phyloP scores from a whole-genome alignment of 306 rosid species.

The Trifolium dubium region DNA sequence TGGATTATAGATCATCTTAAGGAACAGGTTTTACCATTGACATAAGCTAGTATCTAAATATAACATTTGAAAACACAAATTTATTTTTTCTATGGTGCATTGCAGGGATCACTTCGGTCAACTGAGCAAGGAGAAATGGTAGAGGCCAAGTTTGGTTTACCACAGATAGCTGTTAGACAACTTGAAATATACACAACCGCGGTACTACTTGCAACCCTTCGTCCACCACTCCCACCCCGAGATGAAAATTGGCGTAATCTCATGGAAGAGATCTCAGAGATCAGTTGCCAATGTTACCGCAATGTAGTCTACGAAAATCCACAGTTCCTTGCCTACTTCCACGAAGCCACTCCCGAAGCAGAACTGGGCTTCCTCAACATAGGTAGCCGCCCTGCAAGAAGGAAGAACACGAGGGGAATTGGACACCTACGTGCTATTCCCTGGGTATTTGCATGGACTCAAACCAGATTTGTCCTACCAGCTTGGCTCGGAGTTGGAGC shows the following conservation, averaged over 20 bases:
- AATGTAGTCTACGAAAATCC: conserved; percentile 83
- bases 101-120: conserved; percentile 84
- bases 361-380: conserved; percentile 97
- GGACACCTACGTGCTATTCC: conserved; percentile 96
- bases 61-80: conserved; percentile 6
- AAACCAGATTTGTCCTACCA: conserved; percentile 92
- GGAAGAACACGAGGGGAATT: conserved; percentile 73
- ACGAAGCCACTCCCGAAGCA: conserved; percentile 95
- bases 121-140: conserved; percentile 99
- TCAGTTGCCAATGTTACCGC: conserved; percentile 80
- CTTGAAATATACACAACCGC: conserved; percentile 95
- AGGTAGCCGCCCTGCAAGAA: conserved; percentile 91
- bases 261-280: conserved; percentile 90
- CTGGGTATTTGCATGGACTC: conserved; percentile 98
- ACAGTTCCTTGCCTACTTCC: conserved; percentile 83
- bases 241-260: conserved; percentile 85
- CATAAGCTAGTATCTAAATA: neutral
- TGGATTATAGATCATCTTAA: conserved; percentile 17
- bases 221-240: conserved; percentile 88
- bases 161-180: conserved; percentile 91
- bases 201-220: conserved; percentile 89
- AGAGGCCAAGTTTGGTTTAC: conserved; percentile 89
- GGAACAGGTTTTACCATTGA: conserved; percentile 21
- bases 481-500: conserved; percentile 99
- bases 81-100: conserved; percentile 22